phyloP scores from a whole-genome alignment of 1,284 basidiomycete species.

The Meira nashicola region DNA sequence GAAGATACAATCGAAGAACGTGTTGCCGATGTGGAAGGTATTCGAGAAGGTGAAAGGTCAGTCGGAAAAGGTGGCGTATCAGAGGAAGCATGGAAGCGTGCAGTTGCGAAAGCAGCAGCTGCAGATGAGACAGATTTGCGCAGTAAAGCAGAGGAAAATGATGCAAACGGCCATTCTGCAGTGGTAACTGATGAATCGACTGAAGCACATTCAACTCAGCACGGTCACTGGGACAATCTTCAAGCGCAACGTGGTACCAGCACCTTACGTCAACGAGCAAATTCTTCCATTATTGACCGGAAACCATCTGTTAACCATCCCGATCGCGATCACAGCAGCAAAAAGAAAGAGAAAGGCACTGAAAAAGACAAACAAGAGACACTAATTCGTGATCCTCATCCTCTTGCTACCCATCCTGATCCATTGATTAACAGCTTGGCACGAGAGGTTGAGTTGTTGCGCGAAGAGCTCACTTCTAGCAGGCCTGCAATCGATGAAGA shows the following conservation, averaged over 20 bases:
- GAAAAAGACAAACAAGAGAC: constrained; percentile 14
- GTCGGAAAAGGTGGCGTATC: constrained; percentile 16
- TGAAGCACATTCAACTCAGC: background rate
- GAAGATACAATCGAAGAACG: constrained; percentile 41
- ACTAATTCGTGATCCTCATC: constrained; percentile 55
- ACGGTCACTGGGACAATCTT: constrained; percentile 18
- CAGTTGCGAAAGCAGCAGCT: constrained; percentile 7
- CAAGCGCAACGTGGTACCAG: constrained; percentile 28
- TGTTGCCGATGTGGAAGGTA: constrained; percentile 28
- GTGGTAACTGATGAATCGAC: constrained; percentile 1
- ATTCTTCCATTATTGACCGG: constrained; percentile 1
- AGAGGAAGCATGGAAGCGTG: constrained; percentile 22
- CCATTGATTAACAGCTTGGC: constrained; percentile 67
- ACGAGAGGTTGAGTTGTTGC: constrained; percentile 69
- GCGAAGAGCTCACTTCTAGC: constrained; percentile 67
- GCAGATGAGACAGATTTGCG: constrained; percentile 2
- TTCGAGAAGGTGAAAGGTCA: background rate
- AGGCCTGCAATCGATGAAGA: background rate
- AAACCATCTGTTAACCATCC: background rate
- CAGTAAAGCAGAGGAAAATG: background rate
- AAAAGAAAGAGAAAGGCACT: constrained; percentile 2
- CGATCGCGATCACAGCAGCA: constrained; percentile 13
- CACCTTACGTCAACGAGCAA: constrained; percentile 13
- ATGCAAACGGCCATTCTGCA: constrained; percentile 16
- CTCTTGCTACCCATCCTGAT: constrained; percentile 71